Conservation (phyloP, 202 grass and related monocot species). For the Elaeis oleifera region DNA sequence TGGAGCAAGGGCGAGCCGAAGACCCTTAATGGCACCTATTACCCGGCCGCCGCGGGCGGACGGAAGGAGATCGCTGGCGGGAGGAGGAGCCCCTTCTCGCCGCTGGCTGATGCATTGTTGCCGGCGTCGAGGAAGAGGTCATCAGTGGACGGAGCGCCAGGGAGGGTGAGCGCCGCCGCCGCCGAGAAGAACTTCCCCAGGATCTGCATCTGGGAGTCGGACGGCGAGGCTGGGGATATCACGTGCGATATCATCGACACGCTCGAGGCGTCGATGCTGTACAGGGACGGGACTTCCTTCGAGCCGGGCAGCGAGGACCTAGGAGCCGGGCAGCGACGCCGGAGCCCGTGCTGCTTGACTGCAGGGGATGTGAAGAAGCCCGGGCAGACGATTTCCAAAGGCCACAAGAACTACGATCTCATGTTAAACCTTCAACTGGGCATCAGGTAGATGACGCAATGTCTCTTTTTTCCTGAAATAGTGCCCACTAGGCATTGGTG, state of each 20-base stretch:
- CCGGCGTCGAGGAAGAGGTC: not conserved
- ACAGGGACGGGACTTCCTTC: not conserved
- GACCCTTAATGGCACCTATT: conserved; percentile 1
- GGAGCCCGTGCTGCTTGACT: not conserved
- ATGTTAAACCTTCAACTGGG: conserved; percentile 12
- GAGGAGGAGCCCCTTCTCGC: too few relatives aligned
- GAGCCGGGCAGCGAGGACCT: not conserved
- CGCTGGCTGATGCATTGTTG: too few relatives aligned
- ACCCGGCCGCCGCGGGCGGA: not conserved
- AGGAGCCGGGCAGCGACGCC: not conserved
- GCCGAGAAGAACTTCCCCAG: conserved; percentile 9
- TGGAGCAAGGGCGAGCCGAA: conserved; percentile 2
- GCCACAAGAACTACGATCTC: conserved; percentile 11
- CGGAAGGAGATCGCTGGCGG: too few relatives aligned
- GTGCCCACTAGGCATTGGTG: too few relatives aligned
- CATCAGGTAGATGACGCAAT: not conserved
- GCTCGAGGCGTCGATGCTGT: conserved; percentile 9
- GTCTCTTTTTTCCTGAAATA: not conserved
- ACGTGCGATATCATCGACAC: conserved; percentile 15
- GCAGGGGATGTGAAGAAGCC: not conserved
- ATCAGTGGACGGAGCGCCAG: not conserved
- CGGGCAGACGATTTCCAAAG: conserved; percentile 12
- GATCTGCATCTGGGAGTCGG: conserved; percentile 14
- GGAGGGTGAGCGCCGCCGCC: not conserved
- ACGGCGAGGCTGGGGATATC: conserved; percentile 12